Evolutionary conservation across 169 alveolate species (phyloP), one percentile per base, ranked within the genome.

Genomic region (Cryptosporidium parvum): DNA sequence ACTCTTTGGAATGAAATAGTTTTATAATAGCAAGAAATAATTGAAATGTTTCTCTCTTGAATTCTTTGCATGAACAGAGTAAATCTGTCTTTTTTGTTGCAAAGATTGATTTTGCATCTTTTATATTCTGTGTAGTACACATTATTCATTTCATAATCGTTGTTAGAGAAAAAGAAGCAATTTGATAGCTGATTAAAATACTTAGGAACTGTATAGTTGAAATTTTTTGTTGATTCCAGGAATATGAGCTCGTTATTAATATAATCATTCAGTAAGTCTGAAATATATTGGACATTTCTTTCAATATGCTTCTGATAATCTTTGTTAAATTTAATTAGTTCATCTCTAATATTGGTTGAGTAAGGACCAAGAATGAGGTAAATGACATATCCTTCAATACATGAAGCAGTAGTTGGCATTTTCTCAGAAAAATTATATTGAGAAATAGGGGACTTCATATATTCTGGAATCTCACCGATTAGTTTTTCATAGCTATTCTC

Each of bases 31-130:
- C 51, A 61, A 2, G 89, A 80, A 44, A 80, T 44, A 8, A 80
- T 23, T 23, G 56, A 45, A 33, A 80, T 23, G 29, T 80, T 80
- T 80, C 89, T 80, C 23, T 80, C 80, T 67, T 80, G 89, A 6
- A 80, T 80, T 65, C 89, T 59, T 42, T 80, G 75, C 58, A 80
- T 59, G 68, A 80, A 80, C 14, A 80, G 69, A 44, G 21, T 58
- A 51, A 61, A 65, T 80, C 89, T 62, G 29, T 80, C 89, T 1
- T 18, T 62, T 31, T n/a, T 48, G 0, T 14, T 62, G 12, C 72
- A 80, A 21, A 80, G 45, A 42, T 80, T 80, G 21, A 80, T 80
- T 48, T 80, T 80, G 21, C 89, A 80, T n/a, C 89, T 80, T 59
- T 80, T 80, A 23, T 80, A 65, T 42, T 80, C 69, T 23, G 73